Base-by-base conservation (phyloP, 202 grass and related monocot genomes). In the Setaria viridis region DNA sequence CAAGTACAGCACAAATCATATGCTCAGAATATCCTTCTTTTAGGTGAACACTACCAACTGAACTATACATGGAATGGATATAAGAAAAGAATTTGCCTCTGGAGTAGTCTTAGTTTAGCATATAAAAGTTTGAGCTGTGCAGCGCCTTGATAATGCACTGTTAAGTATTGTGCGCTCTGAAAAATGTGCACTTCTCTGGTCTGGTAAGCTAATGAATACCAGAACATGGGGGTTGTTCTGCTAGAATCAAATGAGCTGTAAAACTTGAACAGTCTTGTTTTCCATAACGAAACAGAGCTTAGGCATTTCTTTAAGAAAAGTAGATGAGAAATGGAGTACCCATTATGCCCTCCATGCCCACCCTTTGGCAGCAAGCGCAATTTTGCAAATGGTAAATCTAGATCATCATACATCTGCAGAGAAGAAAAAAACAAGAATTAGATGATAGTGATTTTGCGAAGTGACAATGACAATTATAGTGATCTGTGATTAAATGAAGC, bases 341-440 rank as follows among this genome's bases (percentile, higher is more conserved):
- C 97, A 82, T 99, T 97, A 84, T 99, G 97, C 16, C 97, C 94
- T 0, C 97, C 97, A 77, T 99, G 97, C 49, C 97, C 97, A 76
- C 97, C 97, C 83, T 97, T 99, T 42, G 97, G 94, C 77, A 97
- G 88, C 84, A 99, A 84, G 29, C 94, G 88, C 72, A 99, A 77
- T 74, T 99, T 96, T 68, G 88, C 93, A 48, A 99, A 96, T 74
- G 97, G 93, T 51, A 99, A 91, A 81, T 99, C 93, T n/a, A 96
- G 85, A 85, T 99, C 97, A 90, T 99, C 92, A 60, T 94, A 99
- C 84, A 94, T 99, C 97, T 94, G 87, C 70, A 72, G 20, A 77
- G 80, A 79, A 78, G 79, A 88, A 41, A 82, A 47, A 29, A 86
- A 63, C 11, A 81, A 57, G 10, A 20, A 41, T 37, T 76, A 57